Base-by-base conservation (phyloP, 306 rosid genomes). In the Astragalus glycyphyllos region DNA sequence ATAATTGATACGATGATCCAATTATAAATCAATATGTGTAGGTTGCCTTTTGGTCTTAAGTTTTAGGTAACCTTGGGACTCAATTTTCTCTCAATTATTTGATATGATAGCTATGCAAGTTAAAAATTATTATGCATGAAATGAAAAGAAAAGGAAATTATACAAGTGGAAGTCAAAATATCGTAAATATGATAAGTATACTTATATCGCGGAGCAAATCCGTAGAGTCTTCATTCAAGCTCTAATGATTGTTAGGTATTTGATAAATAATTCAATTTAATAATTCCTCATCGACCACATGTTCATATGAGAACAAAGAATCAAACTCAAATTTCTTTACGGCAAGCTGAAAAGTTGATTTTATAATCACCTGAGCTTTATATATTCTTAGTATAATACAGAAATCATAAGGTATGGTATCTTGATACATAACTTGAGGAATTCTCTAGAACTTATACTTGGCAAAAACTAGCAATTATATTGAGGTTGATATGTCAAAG, bases 21-120 rank as follows among this genome's bases (percentile, higher is more conserved):
- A 5, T 5, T 40, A 46, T n/a, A 49, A 58, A 44, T 20, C 4
- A 48, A 41, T 26, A 11, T 3, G 62, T 26, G 61, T 37, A 70
- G 7, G 8, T 14, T 45, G 10, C 65, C 41, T 76, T 70, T 81
- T 58, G 63, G 81, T 59, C 61, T 75, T 31, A 32, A 56, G 64
- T 31, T 46, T 47, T 61, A 61, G 73, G 54, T 11, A 44, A 31
- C 11, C 20, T 73, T 58, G 49, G 7, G 41, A 17, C 69, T 76
- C 11, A n/a, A 29, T 73, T 73, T 56, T 65, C 56, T 49, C 54
- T 62, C 66, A 77, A 64, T 82, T 61, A 82, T 77, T 63, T 69
- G 26, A 29, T 50, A 69, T 58, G 79, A 82, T 65, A 74, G 83
- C 54, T 69, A 74, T 74, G 75, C 49, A 73, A 78, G 65, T 38